Percentiles rank a stretch among this genome's conserved stretches.
These are phyloP conservation scores for Phtheirospermum japonicum DNA, from an alignment of 257 asterid species.

Conservation along the genomic window DNA sequence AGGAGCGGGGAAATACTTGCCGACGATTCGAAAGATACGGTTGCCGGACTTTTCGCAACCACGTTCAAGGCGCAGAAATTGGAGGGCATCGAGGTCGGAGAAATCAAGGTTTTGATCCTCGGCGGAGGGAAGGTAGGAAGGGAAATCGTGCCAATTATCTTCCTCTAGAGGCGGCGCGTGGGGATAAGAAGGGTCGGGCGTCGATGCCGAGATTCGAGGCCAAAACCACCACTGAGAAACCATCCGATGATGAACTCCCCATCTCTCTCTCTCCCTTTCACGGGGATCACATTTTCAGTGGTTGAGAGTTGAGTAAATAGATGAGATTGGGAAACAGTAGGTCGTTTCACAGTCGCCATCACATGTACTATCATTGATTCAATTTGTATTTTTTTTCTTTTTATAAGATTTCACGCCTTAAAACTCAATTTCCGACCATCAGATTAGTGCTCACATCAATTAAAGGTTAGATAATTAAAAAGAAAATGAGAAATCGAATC, in stretches of 20 bases:
- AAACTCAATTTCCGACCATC: no score
- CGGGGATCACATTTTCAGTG: no score
- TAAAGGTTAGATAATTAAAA: no score
- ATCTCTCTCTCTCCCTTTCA: slow-evolving; percentile 25
- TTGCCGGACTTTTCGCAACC: slow-evolving; percentile 72
- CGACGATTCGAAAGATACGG: slow-evolving; percentile 82
- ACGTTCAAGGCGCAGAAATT: slow-evolving; percentile 68
- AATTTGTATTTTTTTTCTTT: no score
- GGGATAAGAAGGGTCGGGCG: slow-evolving; percentile 71
- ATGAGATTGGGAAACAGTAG: no score
- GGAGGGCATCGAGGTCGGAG: slow-evolving; percentile 83
- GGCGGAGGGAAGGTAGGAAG: slow-evolving; percentile 42
- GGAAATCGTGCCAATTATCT: slow-evolving; percentile 79
- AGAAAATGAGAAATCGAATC: no score
- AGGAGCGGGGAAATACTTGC: slow-evolving; percentile 87
- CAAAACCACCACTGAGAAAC: slow-evolving; percentile 83
- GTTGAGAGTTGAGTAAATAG: no score
- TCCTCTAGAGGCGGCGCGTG: slow-evolving; percentile 43
- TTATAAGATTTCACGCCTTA: no score
- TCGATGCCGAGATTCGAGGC: slow-evolving; percentile 93
- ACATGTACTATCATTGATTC: no score
- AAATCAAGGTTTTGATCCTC: slow-evolving; percentile 55
- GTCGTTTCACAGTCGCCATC: no score
- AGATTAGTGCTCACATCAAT: no score
- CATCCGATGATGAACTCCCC: slow-evolving; percentile 53